A percentile compares a stretch with the other conserved stretches of the same genome.
These are phyloP conservation scores for Erythrophleum ivorense DNA, from an alignment of 331 rosid genomes.

Conservation along the genomic window DNA sequence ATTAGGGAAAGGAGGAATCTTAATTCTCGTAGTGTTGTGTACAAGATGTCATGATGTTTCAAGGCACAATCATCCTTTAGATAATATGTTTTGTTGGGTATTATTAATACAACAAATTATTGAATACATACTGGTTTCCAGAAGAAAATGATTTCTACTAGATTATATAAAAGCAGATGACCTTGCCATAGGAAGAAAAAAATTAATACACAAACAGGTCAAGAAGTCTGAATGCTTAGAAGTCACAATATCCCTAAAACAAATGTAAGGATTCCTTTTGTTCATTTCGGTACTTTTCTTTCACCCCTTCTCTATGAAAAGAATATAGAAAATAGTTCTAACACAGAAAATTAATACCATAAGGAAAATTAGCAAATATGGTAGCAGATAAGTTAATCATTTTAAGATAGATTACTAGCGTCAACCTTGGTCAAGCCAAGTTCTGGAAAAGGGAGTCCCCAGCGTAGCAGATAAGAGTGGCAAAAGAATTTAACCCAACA, in stretches of 20 bases:
- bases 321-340: neutral
- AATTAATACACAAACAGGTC: neutral
- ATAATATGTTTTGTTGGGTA: neutral
- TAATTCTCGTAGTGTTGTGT: neutral
- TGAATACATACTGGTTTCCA: neutral
- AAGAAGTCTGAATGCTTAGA: slow-evolving; percentile 11
- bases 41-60: neutral
- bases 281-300: neutral
- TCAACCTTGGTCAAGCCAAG: slow-evolving; percentile 13
- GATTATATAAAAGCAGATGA: neutral
- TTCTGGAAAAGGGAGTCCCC: neutral
- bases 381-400: slow-evolving; percentile 1
- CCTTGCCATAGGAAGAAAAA: neutral
- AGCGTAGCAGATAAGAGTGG: neutral
- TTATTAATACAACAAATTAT: slow-evolving; percentile 1
- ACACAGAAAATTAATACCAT: no score
- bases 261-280: slow-evolving; percentile 21
- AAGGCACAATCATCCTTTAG: neutral
- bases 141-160: slow-evolving; percentile 6
- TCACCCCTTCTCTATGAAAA: neutral
- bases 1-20: slow-evolving; percentile 14
- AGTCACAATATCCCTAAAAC: slow-evolving; percentile 15
- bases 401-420: neutral
- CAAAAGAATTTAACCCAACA: neutral
- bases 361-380: neutral